Evolutionary conservation across 805 yeast species (phyloP).

Genomic region (Candida koratica): DNA sequence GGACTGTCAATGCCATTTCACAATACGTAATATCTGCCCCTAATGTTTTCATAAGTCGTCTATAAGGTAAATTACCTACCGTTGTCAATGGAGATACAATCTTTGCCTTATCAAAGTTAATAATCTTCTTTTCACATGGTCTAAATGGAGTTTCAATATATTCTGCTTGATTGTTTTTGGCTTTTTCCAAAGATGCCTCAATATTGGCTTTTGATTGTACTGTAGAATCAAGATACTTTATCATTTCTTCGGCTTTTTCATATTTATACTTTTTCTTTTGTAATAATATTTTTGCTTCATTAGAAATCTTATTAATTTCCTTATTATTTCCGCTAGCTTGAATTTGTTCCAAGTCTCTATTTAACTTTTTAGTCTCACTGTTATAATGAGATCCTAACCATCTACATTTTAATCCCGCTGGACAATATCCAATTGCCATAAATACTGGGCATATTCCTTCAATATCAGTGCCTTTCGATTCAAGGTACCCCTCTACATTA

Average conservation of each 20-base stretch:
- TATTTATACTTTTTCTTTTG: conserved; percentile 63
- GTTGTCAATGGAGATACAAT: conserved; percentile 95
- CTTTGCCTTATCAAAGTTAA: conserved; percentile 68
- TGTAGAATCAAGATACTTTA: conserved; percentile 61
- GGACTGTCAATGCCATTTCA: conserved; percentile 90
- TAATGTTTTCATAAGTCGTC: conserved; percentile 82
- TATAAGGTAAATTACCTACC: conserved; percentile 93
- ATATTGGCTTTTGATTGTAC: conserved; percentile 41
- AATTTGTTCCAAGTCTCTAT: conserved; percentile 41
- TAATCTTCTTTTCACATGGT: conserved; percentile 73
- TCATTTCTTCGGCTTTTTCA: conserved; percentile 51
- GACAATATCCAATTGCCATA: conserved; percentile 80
- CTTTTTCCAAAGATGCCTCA: conserved; percentile 28
- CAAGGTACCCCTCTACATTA: conserved; percentile 62
- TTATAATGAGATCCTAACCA: conserved; percentile 75
- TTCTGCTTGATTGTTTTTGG: conserved; percentile 38
- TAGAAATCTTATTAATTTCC: conserved; percentile 62
- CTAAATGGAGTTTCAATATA: conserved; percentile 76
- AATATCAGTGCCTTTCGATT: conserved; percentile 65
- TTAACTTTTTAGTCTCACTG: conserved; percentile 41
- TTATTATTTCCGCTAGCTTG: conserved; percentile 34
- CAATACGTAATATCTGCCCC: conserved; percentile 93
- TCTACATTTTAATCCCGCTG: conserved; percentile 87
- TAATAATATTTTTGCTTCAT: conserved; percentile 43
- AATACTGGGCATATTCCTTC: conserved; percentile 83